Evolutionary conservation across 1,284 basidiomycete species (phyloP).

Genomic region (Microbotryum scabiosae): DNA sequence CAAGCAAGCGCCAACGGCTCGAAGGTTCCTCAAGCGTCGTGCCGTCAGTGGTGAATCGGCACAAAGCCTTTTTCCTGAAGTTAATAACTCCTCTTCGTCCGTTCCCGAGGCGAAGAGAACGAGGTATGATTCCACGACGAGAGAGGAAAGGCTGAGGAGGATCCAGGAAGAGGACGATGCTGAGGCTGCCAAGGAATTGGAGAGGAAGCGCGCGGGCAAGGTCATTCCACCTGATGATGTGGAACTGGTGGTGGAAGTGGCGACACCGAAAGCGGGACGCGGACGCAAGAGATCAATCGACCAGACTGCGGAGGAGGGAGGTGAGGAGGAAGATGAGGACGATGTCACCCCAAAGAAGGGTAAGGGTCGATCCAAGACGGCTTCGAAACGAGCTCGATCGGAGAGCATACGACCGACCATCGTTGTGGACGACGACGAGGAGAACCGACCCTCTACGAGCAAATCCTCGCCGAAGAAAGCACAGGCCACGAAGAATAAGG

Average conservation of each 20-base stretch:
- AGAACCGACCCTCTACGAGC: neutral
- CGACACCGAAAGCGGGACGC: neutral
- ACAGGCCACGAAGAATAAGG: conserved; percentile 18
- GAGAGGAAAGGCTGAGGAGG: conserved; percentile 11
- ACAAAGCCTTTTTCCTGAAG: too few species aligned
- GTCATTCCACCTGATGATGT: too few species aligned
- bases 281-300: neutral
- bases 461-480: conserved; percentile 11
- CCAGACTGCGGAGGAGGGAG: neutral
- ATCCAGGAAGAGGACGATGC: conserved; percentile 20
- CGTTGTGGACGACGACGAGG: conserved; percentile 14
- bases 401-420: neutral
- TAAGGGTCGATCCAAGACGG: conserved; percentile 6
- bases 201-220: neutral
- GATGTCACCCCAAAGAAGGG: neutral
- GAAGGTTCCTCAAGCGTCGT: too few species aligned
- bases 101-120: neutral
- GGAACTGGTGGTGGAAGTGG: too few species aligned
- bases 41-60: too few species aligned
- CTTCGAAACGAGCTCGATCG: conserved; percentile 8
- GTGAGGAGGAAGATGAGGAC: neutral
- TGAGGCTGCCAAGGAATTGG: neutral
- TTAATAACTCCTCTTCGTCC: neutral
- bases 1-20: too few species aligned
- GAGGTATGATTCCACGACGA: neutral